phyloP scores from a whole-genome alignment of 2,329 filamentous ascomycete species.

The Tolypocladium nubicola region DNA sequence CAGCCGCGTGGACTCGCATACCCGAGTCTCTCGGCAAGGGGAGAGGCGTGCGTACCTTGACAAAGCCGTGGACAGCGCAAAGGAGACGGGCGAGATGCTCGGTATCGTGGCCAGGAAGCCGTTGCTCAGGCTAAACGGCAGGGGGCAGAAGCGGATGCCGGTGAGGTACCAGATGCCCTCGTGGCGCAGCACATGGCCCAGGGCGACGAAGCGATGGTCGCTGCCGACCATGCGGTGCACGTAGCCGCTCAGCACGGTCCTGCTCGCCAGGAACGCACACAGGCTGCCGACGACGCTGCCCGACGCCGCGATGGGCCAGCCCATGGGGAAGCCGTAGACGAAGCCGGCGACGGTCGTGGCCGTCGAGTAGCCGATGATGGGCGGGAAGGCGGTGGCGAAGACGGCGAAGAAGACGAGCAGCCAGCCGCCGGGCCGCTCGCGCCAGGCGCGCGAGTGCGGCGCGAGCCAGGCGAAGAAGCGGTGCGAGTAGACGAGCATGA shows the following conservation, averaged over 20 bases:
- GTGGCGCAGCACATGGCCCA: slow-evolving; percentile 77
- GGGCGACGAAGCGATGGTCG: slow-evolving; percentile 80
- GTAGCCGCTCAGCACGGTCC: slow-evolving; percentile 67
- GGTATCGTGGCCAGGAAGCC: slow-evolving; percentile 91
- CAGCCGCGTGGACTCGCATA: slow-evolving; percentile 2
- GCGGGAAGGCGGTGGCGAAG: slow-evolving; percentile 73
- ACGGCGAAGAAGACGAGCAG: slow-evolving; percentile 65
- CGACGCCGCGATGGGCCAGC: slow-evolving; percentile 73
- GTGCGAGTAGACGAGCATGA: slow-evolving; percentile 71
- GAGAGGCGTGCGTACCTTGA: slow-evolving; percentile 37
- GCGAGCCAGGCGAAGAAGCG: slow-evolving; percentile 66
- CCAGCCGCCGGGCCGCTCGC: slow-evolving; percentile 61
- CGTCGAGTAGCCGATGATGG: slow-evolving; percentile 77
- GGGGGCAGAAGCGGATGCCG: slow-evolving; percentile 84
- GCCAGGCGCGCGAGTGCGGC: slow-evolving; percentile 68
- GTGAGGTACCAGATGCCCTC: slow-evolving; percentile 83
- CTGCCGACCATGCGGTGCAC: slow-evolving; percentile 71
- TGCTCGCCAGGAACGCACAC: slow-evolving; percentile 67
- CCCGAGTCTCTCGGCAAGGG: too few relatives aligned
- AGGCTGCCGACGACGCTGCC: slow-evolving; percentile 73
- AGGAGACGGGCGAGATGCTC: slow-evolving; percentile 66
- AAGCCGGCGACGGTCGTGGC: slow-evolving; percentile 46
- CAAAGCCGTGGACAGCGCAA: slow-evolving; percentile 71
- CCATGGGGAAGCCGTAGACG: slow-evolving; percentile 46
- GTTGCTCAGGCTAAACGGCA: slow-evolving; percentile 90